phyloP scores from a whole-genome alignment of 169 alveolate genomes.

The Babesia bigemina region DNA sequence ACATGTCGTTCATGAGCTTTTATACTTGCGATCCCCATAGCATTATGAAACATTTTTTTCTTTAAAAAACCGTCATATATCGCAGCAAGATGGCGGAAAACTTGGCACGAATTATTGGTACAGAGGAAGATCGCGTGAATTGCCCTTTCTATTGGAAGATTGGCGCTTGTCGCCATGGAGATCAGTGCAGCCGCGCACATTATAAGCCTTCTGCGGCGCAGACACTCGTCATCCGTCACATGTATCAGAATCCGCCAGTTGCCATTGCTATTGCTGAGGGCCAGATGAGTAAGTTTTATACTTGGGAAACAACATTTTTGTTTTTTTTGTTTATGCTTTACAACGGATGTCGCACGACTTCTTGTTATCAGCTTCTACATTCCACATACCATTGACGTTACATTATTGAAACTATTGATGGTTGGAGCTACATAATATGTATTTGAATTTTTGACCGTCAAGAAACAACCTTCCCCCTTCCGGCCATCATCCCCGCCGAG shows the following conservation, averaged over 20 bases:
- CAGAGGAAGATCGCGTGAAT: constrained; percentile 99
- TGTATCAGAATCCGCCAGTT: constrained; percentile 98
- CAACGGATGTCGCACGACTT: neutral
- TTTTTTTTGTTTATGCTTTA: neutral
- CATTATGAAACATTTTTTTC: too few relatives aligned
- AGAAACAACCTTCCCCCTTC: too few relatives aligned
- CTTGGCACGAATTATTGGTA: constrained; percentile 96
- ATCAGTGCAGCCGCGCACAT: constrained; percentile 98
- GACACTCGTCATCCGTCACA: constrained; percentile 94
- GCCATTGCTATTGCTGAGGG: constrained; percentile 99
- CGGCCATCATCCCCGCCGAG: too few relatives aligned
- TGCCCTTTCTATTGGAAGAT: constrained; percentile 99
- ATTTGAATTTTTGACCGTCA: too few relatives aligned
- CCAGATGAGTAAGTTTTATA: constrained; percentile 79
- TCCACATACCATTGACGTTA: too few relatives aligned
- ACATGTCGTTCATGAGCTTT: too few relatives aligned
- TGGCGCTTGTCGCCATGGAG: constrained; percentile 99
- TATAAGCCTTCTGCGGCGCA: constrained; percentile 96
- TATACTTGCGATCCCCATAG: too few relatives aligned
- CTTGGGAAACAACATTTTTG: neutral
- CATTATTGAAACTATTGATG: too few relatives aligned
- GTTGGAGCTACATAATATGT: too few relatives aligned
- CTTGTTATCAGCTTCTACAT: too few relatives aligned
- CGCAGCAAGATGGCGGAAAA: constrained; percentile 94
- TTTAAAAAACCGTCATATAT: neutral